Percentiles rank a stretch among this genome's conserved stretches.
Conservation (phyloP, 495 filamentous ascomycete genomes). For the Penicillium longicatenatum region DNA sequence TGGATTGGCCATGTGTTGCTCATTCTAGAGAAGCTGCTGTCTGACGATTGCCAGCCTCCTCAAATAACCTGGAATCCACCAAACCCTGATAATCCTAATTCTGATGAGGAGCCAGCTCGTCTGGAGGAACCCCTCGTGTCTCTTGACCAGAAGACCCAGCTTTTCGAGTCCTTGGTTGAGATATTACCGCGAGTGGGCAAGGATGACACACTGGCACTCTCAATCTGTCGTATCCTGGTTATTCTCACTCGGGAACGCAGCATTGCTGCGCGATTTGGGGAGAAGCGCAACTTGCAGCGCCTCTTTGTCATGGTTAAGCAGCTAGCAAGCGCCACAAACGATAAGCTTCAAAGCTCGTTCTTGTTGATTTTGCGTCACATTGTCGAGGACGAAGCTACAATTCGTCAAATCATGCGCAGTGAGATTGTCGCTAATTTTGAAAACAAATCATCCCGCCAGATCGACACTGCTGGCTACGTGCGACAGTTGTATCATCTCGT, state of each 20-base stretch:
- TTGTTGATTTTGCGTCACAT: conserved; percentile 91
- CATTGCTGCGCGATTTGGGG: conserved; percentile 73
- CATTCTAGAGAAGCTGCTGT: conserved; percentile 84
- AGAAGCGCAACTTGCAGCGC: conserved; percentile 85
- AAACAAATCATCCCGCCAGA: conserved; percentile 58
- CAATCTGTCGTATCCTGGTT: conserved; percentile 81
- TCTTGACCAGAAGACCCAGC: conserved; percentile 61
- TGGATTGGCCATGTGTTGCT: conserved; percentile 93
- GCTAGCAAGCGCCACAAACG: conserved; percentile 72
- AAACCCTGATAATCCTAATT: conserved; percentile 49
- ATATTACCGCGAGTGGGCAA: conserved; percentile 84
- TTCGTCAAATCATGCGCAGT: conserved; percentile 89
- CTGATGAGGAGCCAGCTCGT: conserved; percentile 55
- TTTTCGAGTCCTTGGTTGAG: conserved; percentile 76
- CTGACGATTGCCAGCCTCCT: conserved; percentile 79
- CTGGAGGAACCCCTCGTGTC: conserved; percentile 65
- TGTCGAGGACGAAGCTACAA: conserved; percentile 86
- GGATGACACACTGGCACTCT: conserved; percentile 81
- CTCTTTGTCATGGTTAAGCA: conserved; percentile 95
- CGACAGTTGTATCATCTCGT: conserved; percentile 80
- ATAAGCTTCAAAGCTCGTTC: conserved; percentile 75
- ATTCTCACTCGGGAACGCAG: conserved; percentile 80
- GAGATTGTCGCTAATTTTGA: conserved; percentile 81
- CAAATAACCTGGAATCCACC: conserved; percentile 74
- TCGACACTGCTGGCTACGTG: conserved; percentile 72